These are phyloP conservation scores for Ophiobolus disseminans DNA, from an alignment of 2,329 filamentous ascomycete genomes.

Conservation along the genomic window DNA sequence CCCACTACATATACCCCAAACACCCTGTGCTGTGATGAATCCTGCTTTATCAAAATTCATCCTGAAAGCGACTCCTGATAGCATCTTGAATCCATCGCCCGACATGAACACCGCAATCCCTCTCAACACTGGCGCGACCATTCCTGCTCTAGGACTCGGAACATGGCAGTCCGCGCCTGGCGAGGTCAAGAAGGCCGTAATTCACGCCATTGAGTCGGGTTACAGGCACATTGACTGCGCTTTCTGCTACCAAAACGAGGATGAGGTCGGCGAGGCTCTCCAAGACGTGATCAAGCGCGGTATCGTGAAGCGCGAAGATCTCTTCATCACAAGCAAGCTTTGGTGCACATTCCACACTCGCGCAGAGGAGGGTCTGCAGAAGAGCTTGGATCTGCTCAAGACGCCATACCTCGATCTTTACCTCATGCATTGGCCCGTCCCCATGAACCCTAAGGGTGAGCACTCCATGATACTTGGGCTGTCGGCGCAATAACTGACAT, in stretches of 20 bases:
- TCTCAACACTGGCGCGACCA: constrained; percentile 51
- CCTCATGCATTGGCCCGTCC: constrained; percentile 83
- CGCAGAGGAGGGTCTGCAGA: constrained; percentile 72
- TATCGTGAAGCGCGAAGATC: constrained; percentile 74
- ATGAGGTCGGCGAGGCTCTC: constrained; percentile 80
- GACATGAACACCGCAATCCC: constrained; percentile 49
- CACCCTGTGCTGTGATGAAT: constrained; percentile 41
- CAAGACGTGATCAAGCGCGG: constrained; percentile 74
- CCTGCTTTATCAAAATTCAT: constrained; percentile 50
- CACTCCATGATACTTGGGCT: neutral
- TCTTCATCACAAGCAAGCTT: constrained; percentile 86
- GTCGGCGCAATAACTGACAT: constrained; percentile 9
- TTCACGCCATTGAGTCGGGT: constrained; percentile 57
- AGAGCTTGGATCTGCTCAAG: constrained; percentile 75
- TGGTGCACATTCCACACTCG: constrained; percentile 81
- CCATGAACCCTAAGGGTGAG: constrained; percentile 76
- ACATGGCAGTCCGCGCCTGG: constrained; percentile 53
- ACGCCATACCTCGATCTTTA: constrained; percentile 83
- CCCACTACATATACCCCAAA: constrained; percentile 37
- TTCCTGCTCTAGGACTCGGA: constrained; percentile 49
- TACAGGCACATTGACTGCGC: constrained; percentile 71
- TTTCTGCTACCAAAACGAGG: constrained; percentile 82
- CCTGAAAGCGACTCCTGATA: constrained; percentile 45
- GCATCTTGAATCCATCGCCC: constrained; percentile 47
- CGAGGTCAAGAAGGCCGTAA: constrained; percentile 57